Evolutionary conservation across 148 eudicot species (phyloP).

Genomic region (Silene uniflora): DNA sequence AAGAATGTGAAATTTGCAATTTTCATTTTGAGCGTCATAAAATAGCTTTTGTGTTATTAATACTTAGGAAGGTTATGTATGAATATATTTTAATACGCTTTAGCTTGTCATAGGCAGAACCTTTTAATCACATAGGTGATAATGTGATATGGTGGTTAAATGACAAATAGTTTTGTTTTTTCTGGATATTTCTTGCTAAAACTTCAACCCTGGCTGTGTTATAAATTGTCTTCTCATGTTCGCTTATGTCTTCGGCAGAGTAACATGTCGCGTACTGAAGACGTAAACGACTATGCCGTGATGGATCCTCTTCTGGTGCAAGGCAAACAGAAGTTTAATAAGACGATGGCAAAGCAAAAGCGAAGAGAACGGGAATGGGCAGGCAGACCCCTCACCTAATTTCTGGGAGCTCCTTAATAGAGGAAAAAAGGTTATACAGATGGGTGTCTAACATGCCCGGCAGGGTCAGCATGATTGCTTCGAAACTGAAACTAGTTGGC

Average conservation of each 20-base stretch:
- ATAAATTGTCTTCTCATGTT: slow-evolving; percentile 9
- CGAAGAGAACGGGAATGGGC: slow-evolving; percentile 93
- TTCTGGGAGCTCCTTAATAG: not conserved
- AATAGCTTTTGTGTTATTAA: too few species aligned
- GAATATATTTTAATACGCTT: too few species aligned
- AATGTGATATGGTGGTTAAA: too few species aligned
- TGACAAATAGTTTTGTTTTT: not conserved
- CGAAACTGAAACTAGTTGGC: not conserved
- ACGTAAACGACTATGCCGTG: slow-evolving; percentile 77
- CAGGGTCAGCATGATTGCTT: not conserved
- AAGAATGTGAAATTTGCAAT: not conserved
- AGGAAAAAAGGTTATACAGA: not conserved
- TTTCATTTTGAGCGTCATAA: too few species aligned
- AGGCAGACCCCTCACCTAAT: slow-evolving; percentile 82
- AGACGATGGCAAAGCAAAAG: slow-evolving; percentile 81
- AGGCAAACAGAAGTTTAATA: slow-evolving; percentile 93
- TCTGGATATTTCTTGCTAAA: not conserved
- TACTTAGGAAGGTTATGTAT: too few species aligned
- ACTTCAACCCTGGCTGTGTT: not conserved
- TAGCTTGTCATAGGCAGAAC: too few species aligned
- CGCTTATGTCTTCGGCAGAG: slow-evolving; percentile 39
- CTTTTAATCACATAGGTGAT: too few species aligned
- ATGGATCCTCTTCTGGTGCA: slow-evolving; percentile 84
- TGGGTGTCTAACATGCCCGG: not conserved
- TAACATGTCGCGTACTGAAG: slow-evolving; percentile 69